Evolutionary conservation across 1,139 yeast genomes (phyloP).

Genomic region (Diutina ranongensis): DNA sequence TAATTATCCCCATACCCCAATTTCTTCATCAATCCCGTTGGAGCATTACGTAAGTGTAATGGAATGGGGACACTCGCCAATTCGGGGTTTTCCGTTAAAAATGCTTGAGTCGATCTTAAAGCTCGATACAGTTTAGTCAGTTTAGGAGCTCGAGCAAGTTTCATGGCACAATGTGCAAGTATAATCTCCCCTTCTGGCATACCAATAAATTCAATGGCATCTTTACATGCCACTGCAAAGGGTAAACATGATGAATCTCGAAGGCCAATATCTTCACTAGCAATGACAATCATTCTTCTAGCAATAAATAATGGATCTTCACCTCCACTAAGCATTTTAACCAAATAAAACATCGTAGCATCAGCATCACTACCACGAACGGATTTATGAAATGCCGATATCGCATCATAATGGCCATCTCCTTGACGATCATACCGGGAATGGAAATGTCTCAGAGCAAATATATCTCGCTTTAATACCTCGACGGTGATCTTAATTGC

Average conservation of each 20-base stretch:
- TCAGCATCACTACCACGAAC: conserved; percentile 82
- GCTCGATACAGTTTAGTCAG: conserved; percentile 80
- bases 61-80: conserved; percentile 59
- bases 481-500: conserved; percentile 23
- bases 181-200: conserved; percentile 92
- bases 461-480: conserved; percentile 24
- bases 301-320: conserved; percentile 92
- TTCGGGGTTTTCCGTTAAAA: conserved; percentile 50
- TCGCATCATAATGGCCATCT: conserved; percentile 88
- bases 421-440: conserved; percentile 78
- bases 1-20: conserved; percentile 77
- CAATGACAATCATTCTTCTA: conserved; percentile 83
- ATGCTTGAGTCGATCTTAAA: conserved; percentile 50
- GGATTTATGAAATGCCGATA: conserved; percentile 88
- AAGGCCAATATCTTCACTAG: conserved; percentile 82
- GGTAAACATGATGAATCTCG: conserved; percentile 79
- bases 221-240: conserved; percentile 75
- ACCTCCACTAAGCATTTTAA: conserved; percentile 81
- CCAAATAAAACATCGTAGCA: conserved; percentile 80
- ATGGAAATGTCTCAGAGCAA: conserved; percentile 32
- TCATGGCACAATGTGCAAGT: conserved; percentile 85
- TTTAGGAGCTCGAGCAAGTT: conserved; percentile 75
- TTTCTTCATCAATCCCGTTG: conserved; percentile 81
- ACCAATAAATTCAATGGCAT: conserved; percentile 87
- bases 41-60: conserved; percentile 83